phyloP scores from a whole-genome alignment of 2,329 filamentous ascomycete genomes.

The Pseudogymnoascus pannorum region DNA sequence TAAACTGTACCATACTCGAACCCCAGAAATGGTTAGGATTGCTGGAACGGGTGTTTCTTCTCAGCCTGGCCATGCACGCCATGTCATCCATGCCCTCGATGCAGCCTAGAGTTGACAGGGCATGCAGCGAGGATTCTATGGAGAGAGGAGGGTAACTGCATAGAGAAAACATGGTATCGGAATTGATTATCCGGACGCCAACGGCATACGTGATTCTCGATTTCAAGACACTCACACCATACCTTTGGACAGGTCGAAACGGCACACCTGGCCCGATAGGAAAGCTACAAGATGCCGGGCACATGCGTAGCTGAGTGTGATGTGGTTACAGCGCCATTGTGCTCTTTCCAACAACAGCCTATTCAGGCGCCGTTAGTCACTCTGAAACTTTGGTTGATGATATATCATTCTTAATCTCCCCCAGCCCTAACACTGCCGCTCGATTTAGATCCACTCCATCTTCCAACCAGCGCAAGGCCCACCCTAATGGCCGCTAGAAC shows the following conservation, averaged over 20 bases:
- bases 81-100: neutral
- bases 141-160: neutral
- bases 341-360: conserved; percentile 4
- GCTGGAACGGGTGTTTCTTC: neutral
- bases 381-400: conserved; percentile 2
- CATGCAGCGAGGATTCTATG: neutral
- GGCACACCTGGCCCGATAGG: neutral
- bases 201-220: neutral
- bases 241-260: neutral
- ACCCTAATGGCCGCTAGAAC: neutral
- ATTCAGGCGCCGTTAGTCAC: neutral
- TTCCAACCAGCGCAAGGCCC: neutral
- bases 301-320: neutral
- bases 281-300: neutral
- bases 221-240: neutral
- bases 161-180: neutral
- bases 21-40: neutral
- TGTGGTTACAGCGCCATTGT: conserved; percentile 5
- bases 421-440: neutral
- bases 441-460: neutral
- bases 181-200: neutral
- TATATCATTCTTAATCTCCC: conserved; percentile 4
- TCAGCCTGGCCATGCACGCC: neutral
- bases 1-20: neutral
- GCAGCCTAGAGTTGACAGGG: neutral